Percentiles rank a stretch among this genome's conserved stretches.
These are phyloP conservation scores for Phialocephala sp. DNA, from an alignment of 2,329 filamentous ascomycete genomes.

Conservation along the genomic window DNA sequence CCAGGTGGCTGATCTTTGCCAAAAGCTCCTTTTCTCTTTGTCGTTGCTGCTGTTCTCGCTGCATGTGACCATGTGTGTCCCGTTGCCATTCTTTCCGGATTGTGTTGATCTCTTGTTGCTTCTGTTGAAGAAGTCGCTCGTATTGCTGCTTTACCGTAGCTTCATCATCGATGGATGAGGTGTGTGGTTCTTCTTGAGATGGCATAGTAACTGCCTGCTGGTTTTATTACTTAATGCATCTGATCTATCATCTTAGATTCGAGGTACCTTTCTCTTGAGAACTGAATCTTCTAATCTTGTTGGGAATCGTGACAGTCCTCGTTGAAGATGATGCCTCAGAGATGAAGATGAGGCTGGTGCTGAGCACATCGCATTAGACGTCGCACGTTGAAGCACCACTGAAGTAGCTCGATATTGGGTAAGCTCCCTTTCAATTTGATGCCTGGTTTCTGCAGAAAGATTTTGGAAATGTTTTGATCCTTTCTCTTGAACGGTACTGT, in stretches of 20 bases:
- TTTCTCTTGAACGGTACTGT: neutral
- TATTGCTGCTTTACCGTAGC: neutral
- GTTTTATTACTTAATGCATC: too few relatives aligned
- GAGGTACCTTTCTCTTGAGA: too few relatives aligned
- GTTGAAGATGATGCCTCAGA: too few relatives aligned
- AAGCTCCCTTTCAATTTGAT: neutral
- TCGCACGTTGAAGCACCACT: too few relatives aligned
- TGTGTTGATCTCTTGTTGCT: neutral
- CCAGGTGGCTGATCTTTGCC: neutral
- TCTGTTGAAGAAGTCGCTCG: neutral
- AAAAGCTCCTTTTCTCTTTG: constrained; percentile 5
- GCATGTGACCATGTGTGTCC: neutral
- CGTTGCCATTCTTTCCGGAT: neutral
- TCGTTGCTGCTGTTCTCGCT: neutral
- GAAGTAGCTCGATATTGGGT: too few relatives aligned
- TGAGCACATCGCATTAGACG: too few relatives aligned
- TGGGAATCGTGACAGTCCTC: too few relatives aligned
- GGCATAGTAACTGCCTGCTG: too few relatives aligned
- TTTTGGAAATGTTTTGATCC: neutral
- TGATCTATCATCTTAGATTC: too few relatives aligned
- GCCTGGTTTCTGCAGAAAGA: neutral
- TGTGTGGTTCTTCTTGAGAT: neutral
- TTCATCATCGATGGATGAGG: neutral
- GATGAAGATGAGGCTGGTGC: too few relatives aligned
- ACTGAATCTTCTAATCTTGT: too few relatives aligned